Percentiles rank a stretch among this genome's conserved stretches.
Evolutionary conservation across 371 early-diverging fungal genomes (phyloP).

Genomic region (Actinomortierella wolfii): DNA sequence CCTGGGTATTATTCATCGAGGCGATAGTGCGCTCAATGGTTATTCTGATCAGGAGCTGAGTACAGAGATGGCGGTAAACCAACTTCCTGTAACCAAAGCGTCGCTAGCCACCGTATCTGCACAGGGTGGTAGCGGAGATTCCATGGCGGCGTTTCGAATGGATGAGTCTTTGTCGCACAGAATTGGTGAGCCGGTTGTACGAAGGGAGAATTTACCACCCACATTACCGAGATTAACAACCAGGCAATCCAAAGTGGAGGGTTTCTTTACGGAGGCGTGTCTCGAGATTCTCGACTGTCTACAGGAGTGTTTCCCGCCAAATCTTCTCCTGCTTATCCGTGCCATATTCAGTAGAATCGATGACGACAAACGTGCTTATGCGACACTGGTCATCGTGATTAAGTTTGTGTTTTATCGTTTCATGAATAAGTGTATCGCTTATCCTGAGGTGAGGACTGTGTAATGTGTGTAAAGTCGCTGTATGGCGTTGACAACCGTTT

Average conservation of each 20-base stretch:
- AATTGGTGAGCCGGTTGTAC: background rate
- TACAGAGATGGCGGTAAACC: constrained; percentile 15
- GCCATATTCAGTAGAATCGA: constrained; percentile 38
- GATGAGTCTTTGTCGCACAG: constrained; percentile 7
- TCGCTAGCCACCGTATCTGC: background rate
- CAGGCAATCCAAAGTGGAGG: constrained; percentile 36
- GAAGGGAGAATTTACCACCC: background rate
- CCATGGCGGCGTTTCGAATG: background rate
- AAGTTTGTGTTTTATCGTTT: constrained; percentile 53
- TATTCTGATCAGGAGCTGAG: constrained; percentile 43
- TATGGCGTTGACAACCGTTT: background rate
- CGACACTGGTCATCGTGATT: constrained; percentile 45
- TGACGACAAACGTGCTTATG: constrained; percentile 38
- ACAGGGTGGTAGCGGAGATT: background rate
- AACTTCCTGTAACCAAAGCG: constrained; percentile 4
- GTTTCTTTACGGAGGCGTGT: constrained; percentile 46
- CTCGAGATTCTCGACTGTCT: constrained; percentile 43
- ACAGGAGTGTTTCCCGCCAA: constrained; percentile 45
- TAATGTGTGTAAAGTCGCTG: too few species aligned
- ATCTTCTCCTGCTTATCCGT: constrained; percentile 39
- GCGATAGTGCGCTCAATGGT: constrained; percentile 32
- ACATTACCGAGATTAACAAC: constrained; percentile 5
- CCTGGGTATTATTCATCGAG: constrained; percentile 40
- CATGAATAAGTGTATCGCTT: constrained; percentile 50
- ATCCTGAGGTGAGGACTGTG: constrained; percentile 44